phyloP scores from a whole-genome alignment of 345 rosid species.

The Arabidopsis thaliana region TAIR10.1 NC_003070.9:27804501-27805000 shows the following conservation, averaged over 20 bases:
- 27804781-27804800: background rate
- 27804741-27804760: too few species aligned
- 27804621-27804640: conserved; percentile 26
- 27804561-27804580: conserved; percentile 5
- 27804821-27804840: too few species aligned
- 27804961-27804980: background rate
- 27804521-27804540: conserved; percentile 29
- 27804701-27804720: background rate
- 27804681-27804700: background rate
- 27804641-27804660: conserved; percentile 27
- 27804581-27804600: background rate
- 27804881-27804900: too few species aligned
- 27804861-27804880: too few species aligned
- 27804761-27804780: background rate
- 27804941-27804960: background rate
- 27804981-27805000: conserved; percentile 33
- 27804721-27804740: background rate
- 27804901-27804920: background rate
- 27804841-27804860: too few species aligned
- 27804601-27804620: background rate
- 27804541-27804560: conserved; percentile 12
- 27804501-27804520: conserved; percentile 10
- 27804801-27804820: background rate
- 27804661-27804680: conserved; percentile 16
- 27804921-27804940: background rate